phyloP scores from a whole-genome alignment of 805 yeast species.

The Lachancea quebecensis region DNA sequence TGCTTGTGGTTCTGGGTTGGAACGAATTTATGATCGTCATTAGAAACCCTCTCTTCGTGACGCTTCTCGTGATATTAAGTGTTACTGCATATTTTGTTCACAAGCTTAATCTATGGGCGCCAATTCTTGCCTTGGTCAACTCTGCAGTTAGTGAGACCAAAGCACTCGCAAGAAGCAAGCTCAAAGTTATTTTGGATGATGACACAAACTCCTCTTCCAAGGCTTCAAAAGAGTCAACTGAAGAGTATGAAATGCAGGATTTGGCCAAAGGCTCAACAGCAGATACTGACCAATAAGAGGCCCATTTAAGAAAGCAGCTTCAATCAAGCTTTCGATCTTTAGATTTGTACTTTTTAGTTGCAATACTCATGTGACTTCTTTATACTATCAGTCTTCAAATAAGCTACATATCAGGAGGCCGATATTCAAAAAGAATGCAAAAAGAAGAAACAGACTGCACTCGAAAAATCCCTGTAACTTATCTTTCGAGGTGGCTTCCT shows the following conservation, averaged over 20 bases:
- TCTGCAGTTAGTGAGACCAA: constrained; percentile 53
- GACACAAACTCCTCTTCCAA: constrained; percentile 29
- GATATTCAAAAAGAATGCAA: too few species aligned
- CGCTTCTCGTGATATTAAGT: constrained; percentile 48
- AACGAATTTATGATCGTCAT: constrained; percentile 86
- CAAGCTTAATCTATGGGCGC: constrained; percentile 66
- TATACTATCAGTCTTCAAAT: too few species aligned
- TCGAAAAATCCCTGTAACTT: not conserved
- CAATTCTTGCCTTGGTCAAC: constrained; percentile 54
- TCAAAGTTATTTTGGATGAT: constrained; percentile 53
- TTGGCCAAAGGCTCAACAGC: constrained; percentile 5
- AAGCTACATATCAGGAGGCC: too few species aligned
- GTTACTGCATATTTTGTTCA: constrained; percentile 65
- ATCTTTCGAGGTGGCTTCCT: not conserved
- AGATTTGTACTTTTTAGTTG: too few species aligned
- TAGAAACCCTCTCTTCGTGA: constrained; percentile 77
- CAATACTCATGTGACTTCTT: too few species aligned
- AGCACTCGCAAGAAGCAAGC: constrained; percentile 47
- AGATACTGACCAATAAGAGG: not conserved
- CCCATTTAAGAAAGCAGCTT: not conserved
- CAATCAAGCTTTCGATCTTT: too few species aligned
- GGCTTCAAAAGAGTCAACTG: constrained; percentile 8
- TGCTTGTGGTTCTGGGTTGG: constrained; percentile 83
- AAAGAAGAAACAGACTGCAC: too few species aligned
- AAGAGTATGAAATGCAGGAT: constrained; percentile 30